A percentile compares a stretch with the other conserved stretches of the same genome.
phyloP scores from a whole-genome alignment of 768 basidiomycete species.

The Naganishia onofrii region DNA sequence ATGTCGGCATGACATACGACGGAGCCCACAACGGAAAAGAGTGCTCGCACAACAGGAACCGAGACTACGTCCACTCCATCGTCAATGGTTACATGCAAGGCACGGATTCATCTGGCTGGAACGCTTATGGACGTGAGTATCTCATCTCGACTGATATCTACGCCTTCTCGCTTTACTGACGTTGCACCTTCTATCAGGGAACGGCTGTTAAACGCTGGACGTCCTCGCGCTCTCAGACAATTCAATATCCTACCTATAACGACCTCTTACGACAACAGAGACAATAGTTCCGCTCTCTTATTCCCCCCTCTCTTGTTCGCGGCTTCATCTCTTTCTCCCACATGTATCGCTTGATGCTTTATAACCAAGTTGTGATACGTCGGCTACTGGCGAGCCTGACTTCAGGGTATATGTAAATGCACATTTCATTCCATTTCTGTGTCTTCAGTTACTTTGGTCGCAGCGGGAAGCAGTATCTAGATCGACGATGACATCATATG shows the following conservation, averaged over 20 bases:
- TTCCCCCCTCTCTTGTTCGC: neutral
- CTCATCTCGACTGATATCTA: neutral
- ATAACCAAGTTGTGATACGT: slow-evolving; percentile 12
- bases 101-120: neutral
- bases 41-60: slow-evolving; percentile 10
- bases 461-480: too few relatives aligned
- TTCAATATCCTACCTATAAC: slow-evolving; percentile 10
- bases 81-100: slow-evolving; percentile 24
- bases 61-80: slow-evolving; percentile 13
- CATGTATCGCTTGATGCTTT: slow-evolving; percentile 13
- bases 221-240: neutral
- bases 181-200: neutral
- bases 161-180: neutral
- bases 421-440: neutral
- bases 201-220: slow-evolving; percentile 11
- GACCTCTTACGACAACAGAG: neutral
- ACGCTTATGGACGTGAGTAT: slow-evolving; percentile 11
- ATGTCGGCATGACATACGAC: slow-evolving; percentile 43
- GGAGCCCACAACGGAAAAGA: slow-evolving; percentile 54
- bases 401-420: slow-evolving; percentile 6
- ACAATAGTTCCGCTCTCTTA: neutral
- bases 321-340: neutral
- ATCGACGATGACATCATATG: too few relatives aligned
- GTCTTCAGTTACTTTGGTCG: too few relatives aligned
- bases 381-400: slow-evolving; percentile 18